Conservation (phyloP, 257 asterid species). For the Anisodus acutangulus region DNA sequence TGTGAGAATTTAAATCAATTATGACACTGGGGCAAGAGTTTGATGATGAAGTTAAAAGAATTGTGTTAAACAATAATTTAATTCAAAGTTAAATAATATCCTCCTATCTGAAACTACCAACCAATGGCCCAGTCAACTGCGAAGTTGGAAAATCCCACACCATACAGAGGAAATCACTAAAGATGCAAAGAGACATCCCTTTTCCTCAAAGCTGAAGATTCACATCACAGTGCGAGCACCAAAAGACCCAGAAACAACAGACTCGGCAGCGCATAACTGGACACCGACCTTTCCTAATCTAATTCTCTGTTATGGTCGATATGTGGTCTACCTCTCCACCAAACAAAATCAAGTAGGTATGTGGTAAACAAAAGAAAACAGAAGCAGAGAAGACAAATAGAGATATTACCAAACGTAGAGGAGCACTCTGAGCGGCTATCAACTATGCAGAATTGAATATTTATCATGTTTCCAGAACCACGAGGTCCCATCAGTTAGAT, state of each 20-base stretch:
- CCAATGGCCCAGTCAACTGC: background rate
- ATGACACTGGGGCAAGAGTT: background rate
- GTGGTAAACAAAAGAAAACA: background rate
- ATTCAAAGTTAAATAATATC: background rate
- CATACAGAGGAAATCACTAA: background rate
- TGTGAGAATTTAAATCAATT: background rate
- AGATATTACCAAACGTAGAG: conserved; percentile 1
- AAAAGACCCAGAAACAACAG: conserved; percentile 19
- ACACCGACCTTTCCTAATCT: background rate
- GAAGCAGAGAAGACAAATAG: background rate
- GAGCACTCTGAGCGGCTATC: background rate
- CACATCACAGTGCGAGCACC: background rate
- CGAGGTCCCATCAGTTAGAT: conserved; percentile 19
- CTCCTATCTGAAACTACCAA: conserved; percentile 8
- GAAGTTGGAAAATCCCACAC: background rate
- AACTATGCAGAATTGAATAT: background rate
- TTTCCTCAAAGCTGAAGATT: conserved; percentile 25
- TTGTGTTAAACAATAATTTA: background rate
- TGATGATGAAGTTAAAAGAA: background rate
- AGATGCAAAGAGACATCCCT: background rate
- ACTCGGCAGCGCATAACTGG: background rate
- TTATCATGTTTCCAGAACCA: conserved; percentile 11
- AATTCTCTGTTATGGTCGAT: background rate
- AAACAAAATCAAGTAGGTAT: background rate
- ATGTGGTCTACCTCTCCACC: background rate